phyloP scores from a whole-genome alignment of 345 rosid species.

The Linum tenue region DNA sequence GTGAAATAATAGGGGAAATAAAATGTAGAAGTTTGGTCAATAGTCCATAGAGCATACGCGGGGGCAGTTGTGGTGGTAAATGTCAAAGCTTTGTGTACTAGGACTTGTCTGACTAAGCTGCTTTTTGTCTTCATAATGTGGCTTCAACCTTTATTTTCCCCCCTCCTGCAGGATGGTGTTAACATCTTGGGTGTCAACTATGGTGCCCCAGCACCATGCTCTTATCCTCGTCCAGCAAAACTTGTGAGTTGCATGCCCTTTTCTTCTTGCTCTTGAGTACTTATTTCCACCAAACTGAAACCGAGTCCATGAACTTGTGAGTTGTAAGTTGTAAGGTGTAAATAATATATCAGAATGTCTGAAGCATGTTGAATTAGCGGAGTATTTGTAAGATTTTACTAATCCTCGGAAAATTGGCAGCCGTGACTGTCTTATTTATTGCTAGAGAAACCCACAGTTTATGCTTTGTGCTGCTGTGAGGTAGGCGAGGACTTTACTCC shows the following conservation, averaged over 20 bases:
- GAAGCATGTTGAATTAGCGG: too few relatives aligned
- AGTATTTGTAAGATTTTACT: too few relatives aligned
- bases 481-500: too few relatives aligned
- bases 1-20: too few relatives aligned
- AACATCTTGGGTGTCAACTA: slow-evolving; percentile 73
- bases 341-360: too few relatives aligned
- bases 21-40: too few relatives aligned
- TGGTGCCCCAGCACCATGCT: slow-evolving; percentile 73
- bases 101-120: not conserved
- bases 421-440: too few relatives aligned
- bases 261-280: slow-evolving; percentile 3
- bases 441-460: too few relatives aligned
- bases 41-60: too few relatives aligned
- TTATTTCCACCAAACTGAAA: not conserved
- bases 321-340: not conserved
- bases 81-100: not conserved
- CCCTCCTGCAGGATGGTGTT: slow-evolving; percentile 56
- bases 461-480: too few relatives aligned
- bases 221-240: slow-evolving; percentile 65
- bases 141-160: not conserved
- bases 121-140: not conserved
- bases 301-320: not conserved
- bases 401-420: too few relatives aligned
- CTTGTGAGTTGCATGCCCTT: slow-evolving; percentile 41
- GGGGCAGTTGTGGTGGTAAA: not conserved